These are phyloP conservation scores for Penicillium arizonense DNA, from an alignment of 495 filamentous ascomycete genomes.

Conservation along the genomic window DNA sequence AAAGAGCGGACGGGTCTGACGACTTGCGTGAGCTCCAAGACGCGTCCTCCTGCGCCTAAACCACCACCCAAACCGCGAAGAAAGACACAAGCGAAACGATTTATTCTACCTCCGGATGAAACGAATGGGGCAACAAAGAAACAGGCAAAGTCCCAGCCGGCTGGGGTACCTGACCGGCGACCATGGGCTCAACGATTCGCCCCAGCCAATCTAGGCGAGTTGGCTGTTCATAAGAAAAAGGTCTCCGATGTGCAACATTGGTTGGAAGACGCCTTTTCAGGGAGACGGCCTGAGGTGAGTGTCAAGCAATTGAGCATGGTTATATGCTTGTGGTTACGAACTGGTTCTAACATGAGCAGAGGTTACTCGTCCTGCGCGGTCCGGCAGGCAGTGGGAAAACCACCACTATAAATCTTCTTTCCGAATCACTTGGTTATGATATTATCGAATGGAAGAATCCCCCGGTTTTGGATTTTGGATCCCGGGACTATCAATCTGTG, in stretches of 20 bases:
- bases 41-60: constrained; percentile 9
- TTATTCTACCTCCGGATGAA: constrained; percentile 17
- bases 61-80: constrained; percentile 7
- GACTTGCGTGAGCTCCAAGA: constrained; percentile 5
- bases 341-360: constrained; percentile 36
- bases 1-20: constrained; percentile 1
- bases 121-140: neutral
- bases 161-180: constrained; percentile 18
- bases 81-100: constrained; percentile 22
- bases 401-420: constrained; percentile 73
- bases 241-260: constrained; percentile 80
- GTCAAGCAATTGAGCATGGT: neutral
- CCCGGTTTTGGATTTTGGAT: constrained; percentile 50
- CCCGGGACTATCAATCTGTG: constrained; percentile 61
- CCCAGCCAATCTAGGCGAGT: constrained; percentile 70
- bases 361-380: constrained; percentile 81
- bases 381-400: constrained; percentile 94
- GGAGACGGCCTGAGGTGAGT: constrained; percentile 37
- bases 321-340: neutral
- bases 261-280: constrained; percentile 70
- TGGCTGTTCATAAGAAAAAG: constrained; percentile 92
- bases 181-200: constrained; percentile 89
- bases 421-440: constrained; percentile 66
- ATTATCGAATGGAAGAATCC: constrained; percentile 93
- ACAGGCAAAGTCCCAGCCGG: neutral